These are phyloP conservation scores for Staphylotrichum tortipilum DNA, from an alignment of 495 filamentous ascomycete species.

Conservation along the genomic window DNA sequence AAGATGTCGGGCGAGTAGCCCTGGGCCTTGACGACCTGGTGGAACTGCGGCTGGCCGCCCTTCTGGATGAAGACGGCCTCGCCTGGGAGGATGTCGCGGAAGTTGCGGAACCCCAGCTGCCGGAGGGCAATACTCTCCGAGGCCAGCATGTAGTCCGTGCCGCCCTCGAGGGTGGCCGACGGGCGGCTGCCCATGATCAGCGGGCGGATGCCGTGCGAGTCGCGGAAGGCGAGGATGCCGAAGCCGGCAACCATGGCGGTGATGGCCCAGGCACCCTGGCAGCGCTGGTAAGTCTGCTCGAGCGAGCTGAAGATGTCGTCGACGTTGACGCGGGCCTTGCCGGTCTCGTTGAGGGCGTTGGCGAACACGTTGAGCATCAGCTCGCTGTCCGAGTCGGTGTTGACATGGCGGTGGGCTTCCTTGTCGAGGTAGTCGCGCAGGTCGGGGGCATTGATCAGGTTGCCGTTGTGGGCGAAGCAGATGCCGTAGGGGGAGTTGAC, in stretches of 20 bases:
- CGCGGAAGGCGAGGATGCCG: slow-evolving; percentile 78
- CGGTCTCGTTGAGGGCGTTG: slow-evolving; percentile 87
- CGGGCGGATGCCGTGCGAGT: slow-evolving; percentile 84
- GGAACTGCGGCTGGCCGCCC: slow-evolving; percentile 63
- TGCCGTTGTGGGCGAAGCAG: slow-evolving; percentile 61
- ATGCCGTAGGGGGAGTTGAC: slow-evolving; percentile 86
- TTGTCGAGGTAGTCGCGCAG: slow-evolving; percentile 72
- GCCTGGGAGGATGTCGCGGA: slow-evolving; percentile 78
- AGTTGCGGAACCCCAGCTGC: slow-evolving; percentile 76
- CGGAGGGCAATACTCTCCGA: slow-evolving; percentile 91
- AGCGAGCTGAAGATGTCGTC: slow-evolving; percentile 81
- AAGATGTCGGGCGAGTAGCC: slow-evolving; percentile 90
- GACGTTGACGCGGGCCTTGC: slow-evolving; percentile 87
- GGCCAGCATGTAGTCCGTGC: slow-evolving; percentile 91
- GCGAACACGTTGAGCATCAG: slow-evolving; percentile 94
- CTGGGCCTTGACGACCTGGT: slow-evolving; percentile 62
- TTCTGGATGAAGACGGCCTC: slow-evolving; percentile 92
- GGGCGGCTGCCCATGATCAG: slow-evolving; percentile 71
- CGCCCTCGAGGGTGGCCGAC: slow-evolving; percentile 50
- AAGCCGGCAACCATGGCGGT: slow-evolving; percentile 92
- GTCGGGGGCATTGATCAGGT: slow-evolving; percentile 85
- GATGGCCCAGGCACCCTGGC: slow-evolving; percentile 66
- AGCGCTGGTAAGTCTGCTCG: slow-evolving; percentile 64
- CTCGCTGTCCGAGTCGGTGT: slow-evolving; percentile 93
- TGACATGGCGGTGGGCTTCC: slow-evolving; percentile 90